Conservation (phyloP, 2,329 filamentous ascomycete genomes). For the Fusarium sp. region DNA sequence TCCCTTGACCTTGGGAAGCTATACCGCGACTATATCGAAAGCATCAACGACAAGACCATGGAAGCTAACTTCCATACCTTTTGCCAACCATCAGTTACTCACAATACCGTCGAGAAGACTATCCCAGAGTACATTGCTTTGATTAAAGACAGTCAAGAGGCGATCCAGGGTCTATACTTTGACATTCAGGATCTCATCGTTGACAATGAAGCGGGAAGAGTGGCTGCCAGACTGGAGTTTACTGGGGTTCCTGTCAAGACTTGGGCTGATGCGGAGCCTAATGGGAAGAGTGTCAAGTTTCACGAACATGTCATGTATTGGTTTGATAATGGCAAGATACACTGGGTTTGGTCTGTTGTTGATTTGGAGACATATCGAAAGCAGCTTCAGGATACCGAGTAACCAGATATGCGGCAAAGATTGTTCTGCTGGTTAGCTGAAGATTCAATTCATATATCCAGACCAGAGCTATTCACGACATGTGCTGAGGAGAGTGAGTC, state of each 20-base stretch:
- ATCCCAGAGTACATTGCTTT: conserved; percentile 20
- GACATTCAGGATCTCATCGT: conserved; percentile 15
- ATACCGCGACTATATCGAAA: conserved; percentile 22
- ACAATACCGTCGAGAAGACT: conserved; percentile 8
- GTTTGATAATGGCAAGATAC: conserved; percentile 13
- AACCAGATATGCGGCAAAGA: not conserved
- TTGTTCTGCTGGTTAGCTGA: too few species aligned
- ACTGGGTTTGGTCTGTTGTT: conserved; percentile 34
- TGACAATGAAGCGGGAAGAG: not conserved
- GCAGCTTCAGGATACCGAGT: not conserved
- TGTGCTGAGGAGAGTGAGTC: too few species aligned
- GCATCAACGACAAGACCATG: conserved; percentile 28
- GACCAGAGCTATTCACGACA: too few species aligned
- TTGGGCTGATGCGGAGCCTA: conserved; percentile 12
- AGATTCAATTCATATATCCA: too few species aligned
- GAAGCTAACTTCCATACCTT: not conserved
- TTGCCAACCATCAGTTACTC: not conserved
- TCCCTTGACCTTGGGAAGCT: not conserved
- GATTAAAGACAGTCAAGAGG: conserved; percentile 19
- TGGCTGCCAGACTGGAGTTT: conserved; percentile 28
- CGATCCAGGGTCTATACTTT: conserved; percentile 8
- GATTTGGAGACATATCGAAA: conserved; percentile 23
- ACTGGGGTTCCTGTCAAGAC: conserved; percentile 6
- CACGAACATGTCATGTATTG: conserved; percentile 41
- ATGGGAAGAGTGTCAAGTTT: conserved; percentile 13